Evolutionary conservation across 495 filamentous ascomycete species (phyloP).

Genomic region (Parachaetomium inaequale): DNA sequence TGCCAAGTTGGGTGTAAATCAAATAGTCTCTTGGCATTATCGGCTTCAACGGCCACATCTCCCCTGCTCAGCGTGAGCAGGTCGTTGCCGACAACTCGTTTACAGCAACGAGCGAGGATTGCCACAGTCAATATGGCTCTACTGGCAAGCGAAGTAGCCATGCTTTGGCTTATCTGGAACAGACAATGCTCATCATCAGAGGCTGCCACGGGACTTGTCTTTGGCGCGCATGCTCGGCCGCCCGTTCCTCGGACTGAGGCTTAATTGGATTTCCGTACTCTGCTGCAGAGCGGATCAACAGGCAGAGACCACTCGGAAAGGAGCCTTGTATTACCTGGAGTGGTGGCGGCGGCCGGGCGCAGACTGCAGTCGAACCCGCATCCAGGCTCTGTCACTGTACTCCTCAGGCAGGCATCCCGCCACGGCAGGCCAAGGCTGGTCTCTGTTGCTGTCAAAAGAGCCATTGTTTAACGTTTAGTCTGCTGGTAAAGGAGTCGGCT

Average conservation of each 20-base stretch:
- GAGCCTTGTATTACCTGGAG: neutral
- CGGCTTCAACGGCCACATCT: neutral
- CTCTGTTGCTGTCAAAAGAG: neutral
- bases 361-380: slow-evolving; percentile 24
- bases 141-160: neutral
- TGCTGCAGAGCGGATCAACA: neutral
- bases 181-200: neutral
- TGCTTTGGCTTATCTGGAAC: neutral
- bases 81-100: neutral
- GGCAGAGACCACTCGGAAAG: slow-evolving; percentile 21
- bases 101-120: neutral
- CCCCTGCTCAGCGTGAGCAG: neutral
- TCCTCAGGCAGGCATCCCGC: neutral
- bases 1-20: slow-evolving; percentile 7
- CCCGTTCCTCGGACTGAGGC: neutral
- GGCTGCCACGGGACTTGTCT: neutral
- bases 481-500: neutral
- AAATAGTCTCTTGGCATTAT: neutral
- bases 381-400: slow-evolving; percentile 20
- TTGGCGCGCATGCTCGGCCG: neutral
- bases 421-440: neutral
- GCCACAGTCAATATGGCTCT: neutral
- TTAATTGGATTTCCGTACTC: slow-evolving; percentile 11
- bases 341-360: slow-evolving; percentile 11
- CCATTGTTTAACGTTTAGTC: neutral